Evolutionary conservation across 1,284 basidiomycete genomes (phyloP).

Genomic region (Fomitopsis palustris): DNA sequence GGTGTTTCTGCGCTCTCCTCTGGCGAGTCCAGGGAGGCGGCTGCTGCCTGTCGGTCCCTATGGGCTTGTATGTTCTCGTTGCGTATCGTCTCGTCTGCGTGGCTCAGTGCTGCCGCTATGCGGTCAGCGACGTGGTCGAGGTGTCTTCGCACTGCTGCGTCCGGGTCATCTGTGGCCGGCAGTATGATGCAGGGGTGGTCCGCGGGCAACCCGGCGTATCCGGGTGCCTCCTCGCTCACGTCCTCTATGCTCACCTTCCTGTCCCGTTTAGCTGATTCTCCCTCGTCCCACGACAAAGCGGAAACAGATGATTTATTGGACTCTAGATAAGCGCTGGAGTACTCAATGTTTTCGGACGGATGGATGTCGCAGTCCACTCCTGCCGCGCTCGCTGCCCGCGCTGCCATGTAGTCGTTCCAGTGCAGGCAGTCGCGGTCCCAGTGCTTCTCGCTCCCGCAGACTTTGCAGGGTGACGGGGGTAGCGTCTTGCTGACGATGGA

Average conservation of each 20-base stretch:
- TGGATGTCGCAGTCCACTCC: slow-evolving; percentile 11
- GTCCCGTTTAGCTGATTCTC: background rate
- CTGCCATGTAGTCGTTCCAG: slow-evolving; percentile 9
- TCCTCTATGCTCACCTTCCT: background rate
- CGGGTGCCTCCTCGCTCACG: background rate
- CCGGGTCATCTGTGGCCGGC: background rate
- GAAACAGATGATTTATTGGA: background rate
- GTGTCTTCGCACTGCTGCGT: background rate
- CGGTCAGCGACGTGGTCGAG: background rate
- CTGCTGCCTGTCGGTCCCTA: background rate
- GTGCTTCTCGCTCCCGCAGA: slow-evolving; percentile 34
- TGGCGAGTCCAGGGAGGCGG: background rate
- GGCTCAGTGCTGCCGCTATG: background rate
- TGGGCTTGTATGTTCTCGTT: background rate
- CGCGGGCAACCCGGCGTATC: background rate
- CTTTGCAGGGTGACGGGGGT: slow-evolving; percentile 33
- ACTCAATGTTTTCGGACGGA: slow-evolving; percentile 9
- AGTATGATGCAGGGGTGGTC: background rate
- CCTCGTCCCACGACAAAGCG: background rate
- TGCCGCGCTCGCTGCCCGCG: background rate
- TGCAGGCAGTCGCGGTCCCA: slow-evolving; percentile 33
- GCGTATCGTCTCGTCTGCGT: background rate
- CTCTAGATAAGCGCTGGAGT: background rate
- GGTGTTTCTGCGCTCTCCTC: too few relatives aligned
- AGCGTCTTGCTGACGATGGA: slow-evolving; percentile 21